These are phyloP conservation scores for Globisporangium carolinianum DNA, from an alignment of 352 stramenopile genomes.

Conservation along the genomic window DNA sequence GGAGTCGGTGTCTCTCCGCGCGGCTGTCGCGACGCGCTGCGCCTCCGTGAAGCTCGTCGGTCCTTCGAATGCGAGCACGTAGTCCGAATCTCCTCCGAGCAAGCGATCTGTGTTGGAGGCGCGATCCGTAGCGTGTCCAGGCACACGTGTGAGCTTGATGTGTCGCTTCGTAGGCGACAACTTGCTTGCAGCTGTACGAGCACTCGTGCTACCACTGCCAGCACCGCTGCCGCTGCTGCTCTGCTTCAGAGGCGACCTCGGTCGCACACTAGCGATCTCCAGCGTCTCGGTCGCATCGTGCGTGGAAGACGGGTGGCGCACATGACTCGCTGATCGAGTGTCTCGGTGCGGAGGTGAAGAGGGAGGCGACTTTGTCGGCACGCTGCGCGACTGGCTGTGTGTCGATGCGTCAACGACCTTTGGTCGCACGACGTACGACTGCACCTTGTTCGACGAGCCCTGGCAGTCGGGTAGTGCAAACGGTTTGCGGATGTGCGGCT, in stretches of 20 bases:
- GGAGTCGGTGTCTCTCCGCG: background rate
- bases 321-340: slow-evolving; percentile 5
- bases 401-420: background rate
- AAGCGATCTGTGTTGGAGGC: background rate
- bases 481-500: slow-evolving; percentile 31
- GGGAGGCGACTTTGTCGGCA: background rate
- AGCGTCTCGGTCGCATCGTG: background rate
- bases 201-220: background rate
- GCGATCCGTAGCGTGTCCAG: background rate
- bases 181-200: background rate
- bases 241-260: slow-evolving; percentile 6
- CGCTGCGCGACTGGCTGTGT: background rate
- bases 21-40: slow-evolving; percentile 19
- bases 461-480: slow-evolving; percentile 36
- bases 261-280: no score
- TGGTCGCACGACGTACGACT: slow-evolving; percentile 4
- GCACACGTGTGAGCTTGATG: background rate
- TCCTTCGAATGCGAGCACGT: slow-evolving; percentile 23
- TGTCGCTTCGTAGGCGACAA: slow-evolving; percentile 6
- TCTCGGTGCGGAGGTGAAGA: slow-evolving; percentile 1
- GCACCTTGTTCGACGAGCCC: slow-evolving; percentile 24
- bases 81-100: background rate
- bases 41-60: slow-evolving; percentile 35
- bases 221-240: background rate
- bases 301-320: slow-evolving; percentile 2